Conservation (phyloP, 345 rosid genomes). For the Gossypium turneri region DNA sequence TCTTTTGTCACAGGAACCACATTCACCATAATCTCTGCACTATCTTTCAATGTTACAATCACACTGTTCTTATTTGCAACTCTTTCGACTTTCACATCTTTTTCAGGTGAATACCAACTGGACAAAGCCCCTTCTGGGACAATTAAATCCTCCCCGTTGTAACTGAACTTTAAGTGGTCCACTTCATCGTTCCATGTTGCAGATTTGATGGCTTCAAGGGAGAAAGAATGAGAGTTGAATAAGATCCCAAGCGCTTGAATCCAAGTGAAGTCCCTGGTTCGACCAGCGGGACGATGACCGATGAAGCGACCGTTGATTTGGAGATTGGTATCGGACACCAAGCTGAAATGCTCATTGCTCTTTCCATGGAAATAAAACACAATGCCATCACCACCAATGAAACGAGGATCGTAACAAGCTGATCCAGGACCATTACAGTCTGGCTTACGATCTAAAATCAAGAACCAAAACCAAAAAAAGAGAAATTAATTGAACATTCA, state of each 20-base stretch:
- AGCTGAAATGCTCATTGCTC: constrained; percentile 43
- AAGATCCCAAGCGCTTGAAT: constrained; percentile 24
- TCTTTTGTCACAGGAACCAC: constrained; percentile 67
- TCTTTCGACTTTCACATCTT: constrained; percentile 53
- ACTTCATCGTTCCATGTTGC: constrained; percentile 46
- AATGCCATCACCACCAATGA: constrained; percentile 51
- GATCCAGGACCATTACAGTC: constrained; percentile 48
- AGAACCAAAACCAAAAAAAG: not conserved
- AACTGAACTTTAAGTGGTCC: constrained; percentile 52
- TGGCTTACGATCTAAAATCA: constrained; percentile 29
- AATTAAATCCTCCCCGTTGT: constrained; percentile 38
- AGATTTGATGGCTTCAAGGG: not conserved
- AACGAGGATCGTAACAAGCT: constrained; percentile 55
- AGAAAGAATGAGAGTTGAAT: not conserved
- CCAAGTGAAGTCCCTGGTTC: constrained; percentile 53
- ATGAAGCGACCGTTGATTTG: constrained; percentile 50
- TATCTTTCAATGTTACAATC: constrained; percentile 33
- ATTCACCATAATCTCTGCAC: constrained; percentile 47
- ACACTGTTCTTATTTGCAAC: constrained; percentile 46
- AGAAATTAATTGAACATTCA: not conserved
- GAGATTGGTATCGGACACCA: constrained; percentile 46
- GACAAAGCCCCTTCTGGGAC: constrained; percentile 47
- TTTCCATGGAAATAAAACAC: constrained; percentile 59
- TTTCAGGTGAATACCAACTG: constrained; percentile 41
- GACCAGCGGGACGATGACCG: constrained; percentile 45